Base-by-base conservation (phyloP, 306 rosid species). In the Lotus japonicus region DNA sequence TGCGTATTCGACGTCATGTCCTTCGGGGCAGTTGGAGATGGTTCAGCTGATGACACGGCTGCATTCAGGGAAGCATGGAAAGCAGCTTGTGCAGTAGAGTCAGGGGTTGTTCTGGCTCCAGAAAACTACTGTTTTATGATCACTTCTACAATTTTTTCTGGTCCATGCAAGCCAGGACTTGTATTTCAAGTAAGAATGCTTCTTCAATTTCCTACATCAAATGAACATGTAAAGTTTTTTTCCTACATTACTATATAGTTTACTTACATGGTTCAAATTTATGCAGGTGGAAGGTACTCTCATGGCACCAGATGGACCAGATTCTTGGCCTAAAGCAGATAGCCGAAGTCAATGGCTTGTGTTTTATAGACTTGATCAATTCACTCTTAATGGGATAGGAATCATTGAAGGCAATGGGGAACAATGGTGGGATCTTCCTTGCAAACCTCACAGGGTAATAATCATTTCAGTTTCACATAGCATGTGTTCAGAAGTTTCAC, bases 361-460 rank as follows among this genome's bases (percentile, higher is more conserved):
- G 76, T 95, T 95, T 71, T 90, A 95, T 77, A 31, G 68, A 76
- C 82, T 90, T 11, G 87, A 88, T 85, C 88, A 82, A 9, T 85
- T 95, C 89, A 88, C 86, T 51, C 75, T 95, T 57, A 90, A 77
- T 19, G 99, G 99, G 11, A 85, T 70, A n/a, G 99, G 99, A 76
- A 90, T 76, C 63, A 84, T 95, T 45, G 92, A 95, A 85, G 99
- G 99, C 52, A 95, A 89, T 54, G 99, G 99, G 3, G 96, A 87
- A 48, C 79, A 87, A 43, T 95, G 99, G 97, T 95, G 99, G 99
- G 95, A 85, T 9, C 88, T 95, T 49, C 96, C 99, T 23, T 95
- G 99, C 85, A 95, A 95, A 74, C 99, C 99, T 76, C 99, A 95
- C 72, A 62, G 95, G 96, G 99, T 95, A 82, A 64, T 95, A 82